Evolutionary conservation across 2,329 filamentous ascomycete species (phyloP).

Genomic region (Fusarium acutatum): DNA sequence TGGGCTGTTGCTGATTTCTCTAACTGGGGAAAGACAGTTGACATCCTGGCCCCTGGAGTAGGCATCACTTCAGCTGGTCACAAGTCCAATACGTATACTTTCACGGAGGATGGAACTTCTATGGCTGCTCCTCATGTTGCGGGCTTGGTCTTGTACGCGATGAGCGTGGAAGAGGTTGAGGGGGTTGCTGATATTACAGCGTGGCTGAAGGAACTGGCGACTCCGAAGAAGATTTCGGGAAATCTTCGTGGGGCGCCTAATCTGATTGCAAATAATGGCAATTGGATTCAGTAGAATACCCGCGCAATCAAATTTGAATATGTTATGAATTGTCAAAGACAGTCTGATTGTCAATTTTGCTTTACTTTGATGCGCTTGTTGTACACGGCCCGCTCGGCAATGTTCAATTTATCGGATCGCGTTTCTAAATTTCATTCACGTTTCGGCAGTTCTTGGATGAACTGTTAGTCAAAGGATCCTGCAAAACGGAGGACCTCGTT

Average conservation of each 20-base stretch:
- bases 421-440: not conserved
- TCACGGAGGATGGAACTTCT: conserved; percentile 55
- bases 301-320: not conserved
- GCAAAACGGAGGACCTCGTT: accelerated
- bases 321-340: no score
- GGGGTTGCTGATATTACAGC: not conserved
- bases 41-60: conserved; percentile 57
- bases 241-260: not conserved
- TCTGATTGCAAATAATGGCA: conserved; percentile 14
- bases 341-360: no score
- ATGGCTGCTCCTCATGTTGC: conserved; percentile 63
- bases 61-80: conserved; percentile 48
- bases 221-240: not conserved
- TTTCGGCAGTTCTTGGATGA: not conserved
- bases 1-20: conserved; percentile 51
- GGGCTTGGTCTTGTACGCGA: conserved; percentile 58
- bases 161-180: conserved; percentile 1
- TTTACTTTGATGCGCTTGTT: not conserved
- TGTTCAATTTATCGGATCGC: no score
- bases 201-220: not conserved
- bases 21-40: conserved; percentile 56
- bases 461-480: no score
- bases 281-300: not conserved
- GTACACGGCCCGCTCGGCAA: accelerated
- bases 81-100: conserved; percentile 46